Percentiles rank a stretch among this genome's conserved stretches.
phyloP scores from a whole-genome alignment of 2,329 filamentous ascomycete species.

The Curvularia spicifera region DNA sequence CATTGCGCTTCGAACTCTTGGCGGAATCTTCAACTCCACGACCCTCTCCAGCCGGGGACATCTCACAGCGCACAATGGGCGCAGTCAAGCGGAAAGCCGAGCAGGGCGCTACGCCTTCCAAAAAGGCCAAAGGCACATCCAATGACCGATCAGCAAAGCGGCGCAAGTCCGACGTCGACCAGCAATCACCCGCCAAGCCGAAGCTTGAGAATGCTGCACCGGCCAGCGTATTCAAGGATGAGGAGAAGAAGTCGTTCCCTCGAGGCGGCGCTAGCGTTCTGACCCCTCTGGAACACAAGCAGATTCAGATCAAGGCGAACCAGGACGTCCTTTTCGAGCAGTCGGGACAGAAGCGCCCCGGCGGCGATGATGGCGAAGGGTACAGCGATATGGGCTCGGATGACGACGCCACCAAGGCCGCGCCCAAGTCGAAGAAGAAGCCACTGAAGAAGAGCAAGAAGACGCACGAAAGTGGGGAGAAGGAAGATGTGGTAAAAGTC shows the following conservation, averaged over 20 bases:
- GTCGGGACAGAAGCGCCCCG: constrained; percentile 63
- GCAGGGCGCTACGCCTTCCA: constrained; percentile 35
- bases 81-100: constrained; percentile 56
- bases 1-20: constrained; percentile 26
- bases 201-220: constrained; percentile 43
- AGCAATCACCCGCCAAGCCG: constrained; percentile 36
- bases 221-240: constrained; percentile 66
- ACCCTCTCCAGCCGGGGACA: constrained; percentile 7
- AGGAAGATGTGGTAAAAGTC: constrained; percentile 66
- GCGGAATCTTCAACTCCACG: constrained; percentile 22
- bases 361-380: constrained; percentile 55
- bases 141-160: constrained; percentile 47
- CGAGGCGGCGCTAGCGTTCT: constrained; percentile 89
- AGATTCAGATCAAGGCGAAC: constrained; percentile 92
- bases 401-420: constrained; percentile 50
- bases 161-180: constrained; percentile 45
- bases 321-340: constrained; percentile 92
- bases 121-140: constrained; percentile 39
- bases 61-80: constrained; percentile 47
- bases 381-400: constrained; percentile 52
- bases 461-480: constrained; percentile 51
- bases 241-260: constrained; percentile 87
- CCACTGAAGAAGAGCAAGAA: constrained; percentile 56
- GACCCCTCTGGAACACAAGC: constrained; percentile 93
- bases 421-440: constrained; percentile 58